Conservation (phyloP, 2,329 filamentous ascomycete genomes). For the Phoma sp. region DNA sequence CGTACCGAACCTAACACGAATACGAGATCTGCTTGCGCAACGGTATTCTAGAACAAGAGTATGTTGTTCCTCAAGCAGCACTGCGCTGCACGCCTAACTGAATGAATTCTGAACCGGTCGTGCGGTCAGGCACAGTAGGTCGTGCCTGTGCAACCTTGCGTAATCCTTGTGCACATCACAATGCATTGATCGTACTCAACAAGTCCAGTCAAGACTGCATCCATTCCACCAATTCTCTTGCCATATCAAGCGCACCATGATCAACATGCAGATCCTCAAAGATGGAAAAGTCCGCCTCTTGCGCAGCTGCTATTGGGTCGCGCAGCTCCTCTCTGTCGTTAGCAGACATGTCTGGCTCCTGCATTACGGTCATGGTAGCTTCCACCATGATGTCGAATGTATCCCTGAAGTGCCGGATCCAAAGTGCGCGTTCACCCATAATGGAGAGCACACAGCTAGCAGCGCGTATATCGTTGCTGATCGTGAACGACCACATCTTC, state of each 20-base stretch:
- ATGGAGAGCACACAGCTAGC: conserved; percentile 58
- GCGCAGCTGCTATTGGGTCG: neutral
- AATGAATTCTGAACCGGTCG: no score
- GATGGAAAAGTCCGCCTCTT: conserved; percentile 13
- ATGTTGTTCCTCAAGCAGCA: no score
- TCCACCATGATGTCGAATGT: conserved; percentile 21
- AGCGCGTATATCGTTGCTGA: conserved; percentile 58
- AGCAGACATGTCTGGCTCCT: neutral
- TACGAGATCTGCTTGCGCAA: conserved; percentile 2
- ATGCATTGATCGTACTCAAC: neutral
- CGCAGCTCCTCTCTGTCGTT: neutral
- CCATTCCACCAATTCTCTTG: conserved; percentile 14
- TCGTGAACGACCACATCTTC: conserved; percentile 55
- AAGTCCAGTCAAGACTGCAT: neutral
- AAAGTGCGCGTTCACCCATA: conserved; percentile 57
- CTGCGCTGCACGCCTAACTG: neutral
- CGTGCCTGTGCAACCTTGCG: neutral
- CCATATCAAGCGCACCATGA: conserved; percentile 16
- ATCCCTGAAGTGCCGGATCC: conserved; percentile 42
- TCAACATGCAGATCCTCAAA: conserved; percentile 15
- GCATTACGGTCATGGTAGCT: conserved; percentile 19
- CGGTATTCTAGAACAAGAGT: neutral
- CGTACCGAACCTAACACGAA: conserved; percentile 9
- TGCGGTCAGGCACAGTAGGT: neutral
- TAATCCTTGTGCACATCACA: neutral